Base-by-base conservation (phyloP, 2,329 filamentous ascomycete genomes). In the Arthrobotrys megalospora region DNA sequence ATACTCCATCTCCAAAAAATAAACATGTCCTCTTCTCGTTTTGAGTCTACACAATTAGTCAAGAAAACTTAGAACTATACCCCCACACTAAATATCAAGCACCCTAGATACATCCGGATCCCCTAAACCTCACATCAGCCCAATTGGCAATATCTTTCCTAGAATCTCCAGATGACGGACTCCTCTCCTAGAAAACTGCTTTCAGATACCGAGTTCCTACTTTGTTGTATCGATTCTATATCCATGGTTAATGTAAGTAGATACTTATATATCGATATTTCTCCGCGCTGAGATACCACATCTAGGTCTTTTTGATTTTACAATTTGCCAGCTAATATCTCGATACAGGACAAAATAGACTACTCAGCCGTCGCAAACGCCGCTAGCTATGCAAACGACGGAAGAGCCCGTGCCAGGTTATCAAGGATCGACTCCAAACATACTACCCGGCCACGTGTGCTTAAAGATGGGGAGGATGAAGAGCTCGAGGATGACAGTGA, bases 331-430 rank as follows among this genome's bases (percentile, higher is more conserved):
- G 5, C 5, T 28, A 28, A 28, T 5, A 5, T 28, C 21, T 28
- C 10, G 28, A 12, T 67, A 43, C 24, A 69, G 66, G 16, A 28
- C 8, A 10, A 43, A 12, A 64, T 76, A 19, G 36, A 76, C 36
- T 76, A 45, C n/a, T 34, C 63, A 21, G 43, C 62, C 12, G 71
- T 76, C 34, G 58, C 71, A 38, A 76, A 68, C n/a, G 63, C 64
- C 10, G 50, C 55, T n/a, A 58, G 58, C 2, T 76, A 76, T 24
- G 32, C 52, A 7, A 53, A 38, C 24, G 45, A 62, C 43, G 24
- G 53, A 10, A 52, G 52, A 21, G 71, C 45, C 28, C 53, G 64
- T 32, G 47, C 64, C 10, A 55, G 71, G 11, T 28, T 76, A 3
- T 62, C 45, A 21, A 68, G 62, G 3, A 76, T 76, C 45, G 52